Base-by-base conservation (phyloP, 1,284 basidiomycete genomes). In the Kwoniella shivajii region DNA sequence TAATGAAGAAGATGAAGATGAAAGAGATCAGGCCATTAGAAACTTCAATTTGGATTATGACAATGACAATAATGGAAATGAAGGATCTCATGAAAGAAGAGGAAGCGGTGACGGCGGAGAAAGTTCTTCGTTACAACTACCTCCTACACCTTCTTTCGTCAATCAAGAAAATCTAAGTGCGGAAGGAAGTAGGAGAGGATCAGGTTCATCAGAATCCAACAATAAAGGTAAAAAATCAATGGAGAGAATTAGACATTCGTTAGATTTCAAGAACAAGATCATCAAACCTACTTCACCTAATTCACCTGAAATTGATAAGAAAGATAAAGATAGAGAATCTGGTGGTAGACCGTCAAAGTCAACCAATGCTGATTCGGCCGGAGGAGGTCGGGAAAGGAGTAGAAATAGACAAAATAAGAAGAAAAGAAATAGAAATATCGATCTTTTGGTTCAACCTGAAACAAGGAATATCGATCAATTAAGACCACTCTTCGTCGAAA, bases 401-500 rank as follows among this genome's bases (percentile, higher is more conserved):
- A 43, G 34, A 22, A 44, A 27, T 5, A 48, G 39, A 34, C n/a
- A n/a, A n/a, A n/a, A n/a, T n/a, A 44, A 41, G 41, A 41, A 47
- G 48, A 79, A 61, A 39, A 71, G 62, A 37, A 57, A 74, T 66
- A 76, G 75, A 71, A 69, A 76, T 69, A 72, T 77, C 52, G 75
- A 80, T 1, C 73, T 81, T 39, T 77, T 90, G 38, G 84, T 85
- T 62, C 85, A 88, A 47, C 95, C 95, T 1, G 85, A 90, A 57
- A 80, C 97, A 50, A 80, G 82, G 56, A 83, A 88, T 64, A 84
- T 96, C 56, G 86, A 88, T 22, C 82, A 85, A 59, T 73, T 97
- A 24, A 79, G 93, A 33, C 90, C 92, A 1, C 68, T 97, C 27
- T 96, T 96, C 73, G 84, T 88, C 44, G 93, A 96, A 78, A 86